Evolutionary conservation across 768 basidiomycete species (phyloP).

Genomic region (Phlebiopsis flavidoalba): DNA sequence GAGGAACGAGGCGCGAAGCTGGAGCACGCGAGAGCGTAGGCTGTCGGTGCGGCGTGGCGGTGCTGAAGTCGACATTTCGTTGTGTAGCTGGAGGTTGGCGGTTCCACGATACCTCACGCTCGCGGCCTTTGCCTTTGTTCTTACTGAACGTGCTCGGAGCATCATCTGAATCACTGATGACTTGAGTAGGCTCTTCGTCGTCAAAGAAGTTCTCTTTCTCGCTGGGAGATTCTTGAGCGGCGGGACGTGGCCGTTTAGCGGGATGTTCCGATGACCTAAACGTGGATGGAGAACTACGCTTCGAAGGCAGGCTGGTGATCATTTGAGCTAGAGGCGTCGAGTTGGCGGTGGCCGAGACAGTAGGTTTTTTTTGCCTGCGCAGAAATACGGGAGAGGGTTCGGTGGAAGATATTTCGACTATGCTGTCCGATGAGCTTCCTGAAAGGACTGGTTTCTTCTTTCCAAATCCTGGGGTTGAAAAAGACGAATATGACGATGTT

Average conservation of each 20-base stretch:
- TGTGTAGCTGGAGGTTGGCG: not conserved
- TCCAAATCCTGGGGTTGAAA: constrained; percentile 43
- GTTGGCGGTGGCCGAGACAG: constrained; percentile 12
- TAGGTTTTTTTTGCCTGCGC: too few relatives aligned
- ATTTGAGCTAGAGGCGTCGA: constrained; percentile 8
- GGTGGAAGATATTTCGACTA: not conserved
- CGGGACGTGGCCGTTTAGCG: constrained; percentile 28
- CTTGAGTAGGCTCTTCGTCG: not conserved
- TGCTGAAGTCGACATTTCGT: not conserved
- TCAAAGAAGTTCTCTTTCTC: constrained; percentile 24
- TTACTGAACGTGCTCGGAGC: not conserved
- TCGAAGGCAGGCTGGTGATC: constrained; percentile 17
- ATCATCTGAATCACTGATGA: not conserved
- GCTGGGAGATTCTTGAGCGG: not conserved
- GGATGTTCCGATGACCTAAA: constrained; percentile 9
- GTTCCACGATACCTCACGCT: not conserved
- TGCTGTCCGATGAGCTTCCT: constrained; percentile 7
- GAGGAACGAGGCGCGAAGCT: not conserved
- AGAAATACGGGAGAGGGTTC: not conserved
- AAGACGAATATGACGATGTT: constrained; percentile 29
- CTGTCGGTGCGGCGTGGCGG: not conserved
- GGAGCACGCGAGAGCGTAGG: not conserved
- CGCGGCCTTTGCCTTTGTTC: constrained; percentile 9
- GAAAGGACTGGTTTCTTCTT: constrained; percentile 20
- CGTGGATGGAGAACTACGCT: constrained; percentile 26